These are phyloP conservation scores for Coprinellus micaceus DNA, from an alignment of 768 basidiomycete genomes.

Conservation along the genomic window DNA sequence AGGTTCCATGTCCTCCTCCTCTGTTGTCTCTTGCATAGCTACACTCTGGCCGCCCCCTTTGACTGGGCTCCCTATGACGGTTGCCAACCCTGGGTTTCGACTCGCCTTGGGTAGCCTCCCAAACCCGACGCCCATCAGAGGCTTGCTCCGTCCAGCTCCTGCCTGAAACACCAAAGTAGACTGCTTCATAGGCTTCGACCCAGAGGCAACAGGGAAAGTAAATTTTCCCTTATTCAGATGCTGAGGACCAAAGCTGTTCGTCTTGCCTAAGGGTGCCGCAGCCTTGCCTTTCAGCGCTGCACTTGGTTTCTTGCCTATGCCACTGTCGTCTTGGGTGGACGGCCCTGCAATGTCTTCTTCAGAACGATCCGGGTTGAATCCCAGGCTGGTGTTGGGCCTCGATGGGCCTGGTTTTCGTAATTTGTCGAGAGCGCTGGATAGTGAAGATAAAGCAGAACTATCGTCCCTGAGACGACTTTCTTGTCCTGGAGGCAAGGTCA, in stretches of 20 bases:
- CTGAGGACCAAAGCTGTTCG: conserved; percentile 6
- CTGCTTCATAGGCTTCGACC: conserved; percentile 6
- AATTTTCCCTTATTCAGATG: conserved; percentile 7
- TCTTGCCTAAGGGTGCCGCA: conserved; percentile 14
- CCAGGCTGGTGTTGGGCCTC: conserved; percentile 67
- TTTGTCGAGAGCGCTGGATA: conserved; percentile 68
- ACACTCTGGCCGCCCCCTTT: too few relatives aligned
- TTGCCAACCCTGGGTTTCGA: conserved; percentile 43
- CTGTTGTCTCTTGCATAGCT: background rate
- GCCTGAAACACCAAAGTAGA: conserved; percentile 6
- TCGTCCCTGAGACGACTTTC: conserved; percentile 17
- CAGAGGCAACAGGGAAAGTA: conserved; percentile 8
- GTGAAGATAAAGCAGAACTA: conserved; percentile 53
- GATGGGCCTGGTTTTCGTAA: conserved; percentile 63
- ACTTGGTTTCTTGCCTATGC: conserved; percentile 9
- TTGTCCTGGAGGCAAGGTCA: too few relatives aligned
- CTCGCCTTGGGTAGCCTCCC: conserved; percentile 36
- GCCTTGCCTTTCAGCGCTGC: conserved; percentile 12
- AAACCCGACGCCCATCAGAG: conserved; percentile 27
- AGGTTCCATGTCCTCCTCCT: conserved; percentile 14
- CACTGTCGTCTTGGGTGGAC: conserved; percentile 21
- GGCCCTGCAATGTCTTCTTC: conserved; percentile 20
- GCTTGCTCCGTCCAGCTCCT: conserved; percentile 11
- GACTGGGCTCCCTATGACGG: conserved; percentile 46
- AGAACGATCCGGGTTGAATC: conserved; percentile 42